Base-by-base conservation (phyloP, 768 basidiomycete species). In the Mycena olivaceomarginata region DNA sequence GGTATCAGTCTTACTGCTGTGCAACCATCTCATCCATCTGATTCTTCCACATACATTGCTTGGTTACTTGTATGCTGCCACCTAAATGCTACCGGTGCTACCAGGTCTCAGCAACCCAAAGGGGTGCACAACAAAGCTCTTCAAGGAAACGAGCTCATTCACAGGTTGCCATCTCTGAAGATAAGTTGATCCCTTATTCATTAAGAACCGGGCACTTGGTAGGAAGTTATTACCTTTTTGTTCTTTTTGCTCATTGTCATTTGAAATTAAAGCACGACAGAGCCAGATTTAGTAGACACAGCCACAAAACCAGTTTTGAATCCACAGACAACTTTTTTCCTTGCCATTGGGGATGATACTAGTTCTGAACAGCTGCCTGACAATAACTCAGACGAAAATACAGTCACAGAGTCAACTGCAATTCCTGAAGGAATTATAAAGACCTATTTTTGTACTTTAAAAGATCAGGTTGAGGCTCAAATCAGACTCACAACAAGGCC, bases 381-480 rank as follows among this genome's bases (percentile, higher is more conserved):
- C 5, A 31, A 68, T 20, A 57, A 15, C 13, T 41, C 67, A 57
- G 67, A 68, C 5, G 48, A 67, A 5, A 43, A 16, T 64, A 4
- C 31, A 7, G 10, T 31, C 25, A 20, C 37, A 39, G 66, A 67
- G 31, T 53, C 66, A 25, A 67, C 66, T 15, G 48, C 48, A 16
- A 25, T 67, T 20, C 66, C 66, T 6, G 67, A 68, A 39, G 53
- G 53, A 31, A n/a, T 60, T 2, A 37, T 70, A 1, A 59, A 60
- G 22, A 70, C 20, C 41, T 70, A 59, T 46, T 25, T 70, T 13
- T 57, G 11, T n/a, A 11, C n/a, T 15, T 16, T 68, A 4, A 68
- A 25, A n/a, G 68, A 60, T 22, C n/a, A n/a, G 11, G 15, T 70
- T 25, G 43, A 45, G 11, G 22, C 39, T 59, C 8, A 64, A 60